A percentile compares a stretch with the other conserved stretches of the same genome.
These are phyloP conservation scores for Zygosaccharomyces pseudobailii DNA, from an alignment of 1,139 yeast genomes.

Conservation along the genomic window DNA sequence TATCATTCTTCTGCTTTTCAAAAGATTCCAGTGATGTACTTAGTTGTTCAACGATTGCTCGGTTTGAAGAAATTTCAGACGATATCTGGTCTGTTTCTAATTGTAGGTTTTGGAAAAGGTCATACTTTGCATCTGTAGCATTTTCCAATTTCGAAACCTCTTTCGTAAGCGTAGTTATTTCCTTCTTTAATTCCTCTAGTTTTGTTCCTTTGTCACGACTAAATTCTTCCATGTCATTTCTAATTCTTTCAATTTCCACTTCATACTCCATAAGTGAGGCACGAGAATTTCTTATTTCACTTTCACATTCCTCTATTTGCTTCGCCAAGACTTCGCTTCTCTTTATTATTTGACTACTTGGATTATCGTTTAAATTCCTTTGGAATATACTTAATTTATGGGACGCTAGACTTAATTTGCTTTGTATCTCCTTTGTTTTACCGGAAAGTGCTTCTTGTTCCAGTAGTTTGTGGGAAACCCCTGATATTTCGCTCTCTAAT, in stretches of 20 bases:
- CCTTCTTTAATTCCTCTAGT: slow-evolving; percentile 60
- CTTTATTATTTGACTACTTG: slow-evolving; percentile 47
- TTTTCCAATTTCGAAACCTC: slow-evolving; percentile 41
- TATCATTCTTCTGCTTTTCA: slow-evolving; percentile 33
- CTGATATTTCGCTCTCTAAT: slow-evolving; percentile 40
- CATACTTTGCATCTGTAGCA: slow-evolving; percentile 45
- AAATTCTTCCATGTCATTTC: slow-evolving; percentile 79
- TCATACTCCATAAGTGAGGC: slow-evolving; percentile 31
- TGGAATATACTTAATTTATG: slow-evolving; percentile 65
- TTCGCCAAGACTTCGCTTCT: slow-evolving; percentile 45
- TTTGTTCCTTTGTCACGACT: slow-evolving; percentile 75
- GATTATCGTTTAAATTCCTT: slow-evolving; percentile 56
- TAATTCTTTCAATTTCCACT: slow-evolving; percentile 51
- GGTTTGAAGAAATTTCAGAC: slow-evolving; percentile 48
- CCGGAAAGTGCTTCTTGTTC: slow-evolving; percentile 46
- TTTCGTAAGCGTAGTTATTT: slow-evolving; percentile 42
- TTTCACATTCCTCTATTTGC: slow-evolving; percentile 47
- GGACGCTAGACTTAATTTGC: slow-evolving; percentile 56
- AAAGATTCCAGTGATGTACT: slow-evolving; percentile 40
- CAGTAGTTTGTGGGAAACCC: slow-evolving; percentile 42
- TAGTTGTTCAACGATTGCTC: slow-evolving; percentile 41
- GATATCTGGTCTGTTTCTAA: slow-evolving; percentile 67
- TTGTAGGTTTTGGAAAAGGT: slow-evolving; percentile 57
- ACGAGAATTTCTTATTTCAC: slow-evolving; percentile 39
- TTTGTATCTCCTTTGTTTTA: slow-evolving; percentile 56